Conservation (phyloP, 106 monocot genomes). For the Narthecium ossifragum region DNA sequence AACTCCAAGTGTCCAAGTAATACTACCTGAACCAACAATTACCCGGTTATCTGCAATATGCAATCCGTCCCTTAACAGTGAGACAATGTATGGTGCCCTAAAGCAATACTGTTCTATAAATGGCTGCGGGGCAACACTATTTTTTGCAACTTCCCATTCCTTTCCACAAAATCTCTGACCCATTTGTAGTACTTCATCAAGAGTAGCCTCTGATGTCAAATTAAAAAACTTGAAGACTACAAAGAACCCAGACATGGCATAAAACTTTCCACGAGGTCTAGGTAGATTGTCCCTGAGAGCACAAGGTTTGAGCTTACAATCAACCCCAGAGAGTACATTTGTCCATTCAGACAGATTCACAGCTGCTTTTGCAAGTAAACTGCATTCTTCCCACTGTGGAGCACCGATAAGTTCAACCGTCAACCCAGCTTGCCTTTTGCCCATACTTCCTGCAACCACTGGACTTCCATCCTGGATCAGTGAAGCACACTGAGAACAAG, state of each 20-base stretch:
- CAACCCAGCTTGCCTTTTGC: conserved; percentile 29
- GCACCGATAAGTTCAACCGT: conserved; percentile 54
- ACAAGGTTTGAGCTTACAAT: conserved; percentile 80
- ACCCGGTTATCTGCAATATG: conserved; percentile 76
- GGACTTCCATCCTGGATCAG: conserved; percentile 52
- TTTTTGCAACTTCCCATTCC: conserved; percentile 76
- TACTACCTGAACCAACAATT: conserved; percentile 83
- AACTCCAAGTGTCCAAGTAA: conserved; percentile 95
- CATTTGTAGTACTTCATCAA: conserved; percentile 53
- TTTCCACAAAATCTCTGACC: conserved; percentile 75
- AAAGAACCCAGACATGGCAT: conserved; percentile 95
- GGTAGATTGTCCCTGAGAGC: conserved; percentile 54
- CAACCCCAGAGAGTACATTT: conserved; percentile 42
- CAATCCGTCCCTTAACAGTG: conserved; percentile 80
- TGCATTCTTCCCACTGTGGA: conserved; percentile 78
- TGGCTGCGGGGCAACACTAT: conserved; percentile 86
- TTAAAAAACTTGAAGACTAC: conserved; percentile 94
- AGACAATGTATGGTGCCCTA: conserved; percentile 84
- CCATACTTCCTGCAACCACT: conserved; percentile 18
- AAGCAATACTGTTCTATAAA: conserved; percentile 98
- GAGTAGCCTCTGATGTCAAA: conserved; percentile 59
- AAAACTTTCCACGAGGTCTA: conserved; percentile 68
- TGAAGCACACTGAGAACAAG: conserved; percentile 64
- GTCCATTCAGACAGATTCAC: conserved; percentile 85
- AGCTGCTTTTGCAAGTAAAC: conserved; percentile 68